Evolutionary conservation across 2,329 filamentous ascomycete species (phyloP), one percentile per base, ranked within the genome.

Genomic region (Diaporthe sp.): DNA sequence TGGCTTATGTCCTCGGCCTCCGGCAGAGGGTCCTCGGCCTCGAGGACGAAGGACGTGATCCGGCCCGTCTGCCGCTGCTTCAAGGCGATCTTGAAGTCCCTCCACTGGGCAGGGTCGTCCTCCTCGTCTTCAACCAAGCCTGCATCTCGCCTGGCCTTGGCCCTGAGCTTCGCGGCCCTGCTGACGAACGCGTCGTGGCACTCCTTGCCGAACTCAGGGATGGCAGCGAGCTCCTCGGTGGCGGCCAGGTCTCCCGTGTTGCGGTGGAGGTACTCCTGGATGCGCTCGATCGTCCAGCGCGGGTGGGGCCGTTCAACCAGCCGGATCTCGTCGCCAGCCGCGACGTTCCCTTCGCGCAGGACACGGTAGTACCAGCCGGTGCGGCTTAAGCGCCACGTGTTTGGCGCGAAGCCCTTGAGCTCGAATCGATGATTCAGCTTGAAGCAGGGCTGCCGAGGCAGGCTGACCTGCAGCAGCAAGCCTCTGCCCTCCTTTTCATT

Each of bases 341-440:
- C 81, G 57, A 94, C 87, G 0, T 80, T 83, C 0, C 92, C 92
- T 44, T 89, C 86, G 3, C 84, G 83, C 22, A 93, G 79, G 1
- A 94, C 89, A 3, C 91, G 88, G 78, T 93, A 93, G 80, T 93
- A 90, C 92, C 91, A 94, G 0, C 92, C 92, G 0, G 91, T 93
- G 1, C 91, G 87, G 74, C 89, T 89, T 2, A 84, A 84, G 76
- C 87, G 86, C 82, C 89, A 92, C 0, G 90, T 89, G 28, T 86
- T 84, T 0, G 88, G 88, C 5, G 91, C 89, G 81, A 93, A 92
- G 76, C 91, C 89, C 78, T 90, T 90, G 13, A 92, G 83, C 46
- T 88, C 86, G 81, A 94, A 94, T 1, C 92, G 90, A 78, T 93
- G 91, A 80, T 93, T 94, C 12, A 94, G 86, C 80, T 93, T 94